Evolutionary conservation across 2,329 filamentous ascomycete species (phyloP).

Genomic region (Fusarium verrucosum): DNA sequence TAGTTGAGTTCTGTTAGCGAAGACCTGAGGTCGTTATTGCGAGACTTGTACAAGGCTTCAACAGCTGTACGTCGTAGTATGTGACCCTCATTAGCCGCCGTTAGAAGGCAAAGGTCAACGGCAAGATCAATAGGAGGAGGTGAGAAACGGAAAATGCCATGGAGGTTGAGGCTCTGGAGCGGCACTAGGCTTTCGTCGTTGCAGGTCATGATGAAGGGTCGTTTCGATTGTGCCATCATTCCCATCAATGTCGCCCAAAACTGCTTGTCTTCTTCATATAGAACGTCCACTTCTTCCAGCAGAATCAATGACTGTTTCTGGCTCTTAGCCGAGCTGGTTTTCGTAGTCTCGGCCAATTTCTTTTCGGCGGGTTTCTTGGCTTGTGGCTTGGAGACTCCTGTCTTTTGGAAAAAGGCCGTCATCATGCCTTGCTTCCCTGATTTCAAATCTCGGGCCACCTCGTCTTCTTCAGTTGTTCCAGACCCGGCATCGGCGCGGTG

Average conservation of each 20-base stretch:
- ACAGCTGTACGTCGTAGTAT: slow-evolving; percentile 74
- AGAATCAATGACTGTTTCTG: slow-evolving; percentile 96
- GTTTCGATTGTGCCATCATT: slow-evolving; percentile 84
- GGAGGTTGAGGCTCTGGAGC: slow-evolving; percentile 75
- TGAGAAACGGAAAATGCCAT: slow-evolving; percentile 83
- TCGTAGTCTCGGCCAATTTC: slow-evolving; percentile 45
- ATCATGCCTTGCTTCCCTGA: slow-evolving; percentile 81
- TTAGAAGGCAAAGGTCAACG: slow-evolving; percentile 80
- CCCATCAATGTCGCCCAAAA: slow-evolving; percentile 88
- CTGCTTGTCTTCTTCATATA: slow-evolving; percentile 95
- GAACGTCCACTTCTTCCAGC: slow-evolving; percentile 89
- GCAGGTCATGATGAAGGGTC: slow-evolving; percentile 94
- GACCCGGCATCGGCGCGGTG: slow-evolving; percentile 49
- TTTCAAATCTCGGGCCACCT: slow-evolving; percentile 62
- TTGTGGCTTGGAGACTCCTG: slow-evolving; percentile 40
- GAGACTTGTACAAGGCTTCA: slow-evolving; percentile 73
- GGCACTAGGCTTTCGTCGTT: slow-evolving; percentile 89
- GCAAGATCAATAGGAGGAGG: slow-evolving; percentile 73
- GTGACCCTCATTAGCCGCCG: slow-evolving; percentile 92
- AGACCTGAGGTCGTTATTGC: slow-evolving; percentile 78
- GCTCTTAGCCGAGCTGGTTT: slow-evolving; percentile 51
- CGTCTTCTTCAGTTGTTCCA: slow-evolving; percentile 45
- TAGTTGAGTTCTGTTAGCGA: slow-evolving; percentile 87
- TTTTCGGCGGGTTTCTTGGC: slow-evolving; percentile 44
- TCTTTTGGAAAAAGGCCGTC: slow-evolving; percentile 80